Evolutionary conservation across 1,139 yeast genomes (phyloP).

Genomic region (Suhomyces maxii): DNA sequence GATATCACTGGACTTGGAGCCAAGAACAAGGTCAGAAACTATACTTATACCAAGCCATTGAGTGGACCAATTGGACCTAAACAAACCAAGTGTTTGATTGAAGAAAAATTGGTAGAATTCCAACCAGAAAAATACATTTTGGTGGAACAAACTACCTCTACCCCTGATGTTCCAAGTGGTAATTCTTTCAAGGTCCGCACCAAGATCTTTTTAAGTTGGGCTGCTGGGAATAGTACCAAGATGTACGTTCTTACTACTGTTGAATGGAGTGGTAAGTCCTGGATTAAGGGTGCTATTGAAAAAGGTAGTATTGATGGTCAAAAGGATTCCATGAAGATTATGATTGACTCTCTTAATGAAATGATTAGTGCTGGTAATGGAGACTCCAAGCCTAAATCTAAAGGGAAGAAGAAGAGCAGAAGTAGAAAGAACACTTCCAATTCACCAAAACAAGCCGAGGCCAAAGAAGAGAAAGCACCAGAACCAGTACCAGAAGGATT

Average conservation of each 20-base stretch:
- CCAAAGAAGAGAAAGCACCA: slow-evolving; percentile 10
- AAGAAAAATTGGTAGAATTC: slow-evolving; percentile 66
- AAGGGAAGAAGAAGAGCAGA: slow-evolving; percentile 26
- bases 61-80: slow-evolving; percentile 89
- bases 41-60: slow-evolving; percentile 77
- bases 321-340: slow-evolving; percentile 59
- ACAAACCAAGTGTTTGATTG: slow-evolving; percentile 80
- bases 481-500: slow-evolving; percentile 14
- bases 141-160: slow-evolving; percentile 66
- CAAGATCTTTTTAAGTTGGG: slow-evolving; percentile 74
- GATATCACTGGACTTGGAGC: slow-evolving; percentile 43
- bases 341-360: slow-evolving; percentile 59
- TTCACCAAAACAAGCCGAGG: slow-evolving; percentile 13
- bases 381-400: slow-evolving; percentile 12
- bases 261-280: slow-evolving; percentile 91
- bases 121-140: slow-evolving; percentile 58
- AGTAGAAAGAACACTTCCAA: slow-evolving; percentile 19
- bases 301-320: slow-evolving; percentile 93
- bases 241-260: slow-evolving; percentile 64
- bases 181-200: slow-evolving; percentile 75
- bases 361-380: slow-evolving; percentile 28
- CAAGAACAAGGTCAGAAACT: slow-evolving; percentile 50
- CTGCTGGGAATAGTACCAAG: slow-evolving; percentile 62
- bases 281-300: slow-evolving; percentile 90
- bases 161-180: slow-evolving; percentile 98